Evolutionary conservation across 2,329 filamentous ascomycete genomes (phyloP).

Genomic region (Fusarium burgessii): DNA sequence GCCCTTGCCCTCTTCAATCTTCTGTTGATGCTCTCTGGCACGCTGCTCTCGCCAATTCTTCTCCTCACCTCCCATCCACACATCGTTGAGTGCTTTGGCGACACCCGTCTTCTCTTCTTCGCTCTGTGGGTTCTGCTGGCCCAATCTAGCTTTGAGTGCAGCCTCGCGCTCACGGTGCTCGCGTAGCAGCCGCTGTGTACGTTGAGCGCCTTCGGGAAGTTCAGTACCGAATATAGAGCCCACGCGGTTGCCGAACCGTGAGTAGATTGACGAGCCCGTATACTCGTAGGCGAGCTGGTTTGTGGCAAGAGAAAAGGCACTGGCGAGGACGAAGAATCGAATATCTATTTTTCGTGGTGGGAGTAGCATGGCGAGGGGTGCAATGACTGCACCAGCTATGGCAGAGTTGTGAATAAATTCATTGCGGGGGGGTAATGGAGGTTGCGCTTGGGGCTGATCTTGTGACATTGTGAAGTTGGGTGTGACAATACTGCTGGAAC

Average conservation of each 20-base stretch:
- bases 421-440: conserved; percentile 51
- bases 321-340: conserved; percentile 63
- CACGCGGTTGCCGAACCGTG: conserved; percentile 60
- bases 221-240: conserved; percentile 61
- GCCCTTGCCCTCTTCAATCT: conserved; percentile 67
- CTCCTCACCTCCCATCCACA: conserved; percentile 71
- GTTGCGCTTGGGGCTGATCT: conserved; percentile 40
- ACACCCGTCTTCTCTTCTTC: conserved; percentile 50
- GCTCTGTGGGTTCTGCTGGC: conserved; percentile 21
- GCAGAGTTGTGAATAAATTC: conserved; percentile 61
- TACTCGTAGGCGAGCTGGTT: conserved; percentile 69
- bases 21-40: conserved; percentile 63
- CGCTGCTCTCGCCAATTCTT: conserved; percentile 67
- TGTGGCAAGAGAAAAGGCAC: conserved; percentile 63
- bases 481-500: background rate
- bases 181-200: conserved; percentile 60
- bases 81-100: conserved; percentile 55
- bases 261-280: conserved; percentile 64
- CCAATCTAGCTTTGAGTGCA: conserved; percentile 42
- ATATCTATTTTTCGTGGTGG: conserved; percentile 65
- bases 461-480: conserved; percentile 46
- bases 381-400: conserved; percentile 60
- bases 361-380: conserved; percentile 61
- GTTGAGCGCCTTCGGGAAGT: conserved; percentile 67
- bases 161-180: conserved; percentile 59